Conservation (phyloP, 2,329 filamentous ascomycete genomes). For the Alternaria postmessia region DNA sequence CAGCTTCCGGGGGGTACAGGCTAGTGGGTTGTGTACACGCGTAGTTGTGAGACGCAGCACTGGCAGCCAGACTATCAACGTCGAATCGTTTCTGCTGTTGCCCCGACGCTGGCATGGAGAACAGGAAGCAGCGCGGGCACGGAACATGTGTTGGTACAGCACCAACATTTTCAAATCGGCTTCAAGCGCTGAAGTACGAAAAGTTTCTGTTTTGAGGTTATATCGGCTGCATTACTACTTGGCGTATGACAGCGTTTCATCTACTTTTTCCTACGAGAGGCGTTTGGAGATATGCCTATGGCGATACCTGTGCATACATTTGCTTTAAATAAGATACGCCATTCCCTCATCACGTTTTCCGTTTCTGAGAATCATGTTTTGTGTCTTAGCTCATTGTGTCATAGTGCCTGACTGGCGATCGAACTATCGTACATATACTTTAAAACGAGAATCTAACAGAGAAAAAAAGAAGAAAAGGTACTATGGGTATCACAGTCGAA, state of each 20-base stretch:
- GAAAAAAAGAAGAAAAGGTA: not conserved
- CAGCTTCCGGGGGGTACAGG: not conserved
- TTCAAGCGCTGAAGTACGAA: constrained; percentile 47
- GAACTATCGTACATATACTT: not conserved
- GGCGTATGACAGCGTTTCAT: constrained; percentile 7
- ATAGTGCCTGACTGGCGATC: not conserved
- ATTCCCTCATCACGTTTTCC: not conserved
- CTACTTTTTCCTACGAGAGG: not conserved
- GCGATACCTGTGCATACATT: not conserved
- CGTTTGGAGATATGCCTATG: not conserved
- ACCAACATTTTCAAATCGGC: constrained; percentile 22
- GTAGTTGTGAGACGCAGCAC: not conserved
- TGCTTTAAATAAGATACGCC: not conserved
- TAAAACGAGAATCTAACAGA: not conserved
- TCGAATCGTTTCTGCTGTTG: not conserved
- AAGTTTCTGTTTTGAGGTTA: constrained; percentile 2
- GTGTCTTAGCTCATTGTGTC: not conserved
- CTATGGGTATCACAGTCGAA: not conserved
- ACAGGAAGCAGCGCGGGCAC: not conserved
- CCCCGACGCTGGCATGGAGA: not conserved
- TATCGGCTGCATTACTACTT: not conserved
- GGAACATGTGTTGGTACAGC: not conserved
- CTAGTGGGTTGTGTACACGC: not conserved
- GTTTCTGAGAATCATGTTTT: too few species aligned
- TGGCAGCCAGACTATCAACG: not conserved